These are phyloP conservation scores for Alternaria triticina DNA, from an alignment of 2,329 filamentous ascomycete genomes.

Conservation along the genomic window DNA sequence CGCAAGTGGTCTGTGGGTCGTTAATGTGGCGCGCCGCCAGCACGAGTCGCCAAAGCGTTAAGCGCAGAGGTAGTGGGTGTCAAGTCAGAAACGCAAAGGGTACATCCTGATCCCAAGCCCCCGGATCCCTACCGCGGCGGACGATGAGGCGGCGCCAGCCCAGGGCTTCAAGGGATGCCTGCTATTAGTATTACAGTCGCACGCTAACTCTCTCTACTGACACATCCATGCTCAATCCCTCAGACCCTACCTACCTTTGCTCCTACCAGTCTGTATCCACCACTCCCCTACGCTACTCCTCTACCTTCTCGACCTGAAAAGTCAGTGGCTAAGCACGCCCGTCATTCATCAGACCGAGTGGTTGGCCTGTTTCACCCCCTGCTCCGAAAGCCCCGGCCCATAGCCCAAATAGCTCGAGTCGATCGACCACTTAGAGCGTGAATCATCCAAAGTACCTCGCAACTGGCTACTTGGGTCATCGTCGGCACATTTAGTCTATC, in stretches of 20 bases:
- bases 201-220: slow-evolving; percentile 43
- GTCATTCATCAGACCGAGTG: slow-evolving; percentile 43
- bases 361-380: slow-evolving; percentile 49
- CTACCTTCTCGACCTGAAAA: slow-evolving; percentile 34
- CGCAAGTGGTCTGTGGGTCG: slow-evolving; percentile 42
- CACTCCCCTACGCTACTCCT: slow-evolving; percentile 35
- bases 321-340: slow-evolving; percentile 46
- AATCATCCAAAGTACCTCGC: slow-evolving; percentile 38
- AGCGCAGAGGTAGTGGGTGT: slow-evolving; percentile 37
- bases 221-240: slow-evolving; percentile 39
- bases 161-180: slow-evolving; percentile 36
- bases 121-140: slow-evolving; percentile 43
- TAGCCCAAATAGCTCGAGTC: slow-evolving; percentile 46
- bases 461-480: slow-evolving; percentile 42
- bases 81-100: slow-evolving; percentile 40
- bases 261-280: slow-evolving; percentile 40
- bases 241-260: slow-evolving; percentile 36
- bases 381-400: slow-evolving; percentile 33
- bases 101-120: slow-evolving; percentile 41
- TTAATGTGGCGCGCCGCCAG: slow-evolving; percentile 46
- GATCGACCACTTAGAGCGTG: slow-evolving; percentile 46
- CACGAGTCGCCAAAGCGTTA: slow-evolving; percentile 41
- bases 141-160: slow-evolving; percentile 38
- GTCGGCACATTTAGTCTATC: slow-evolving; percentile 43
- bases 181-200: slow-evolving; percentile 41